A percentile compares a stretch with the other conserved stretches of the same genome.
Evolutionary conservation across 176 grass and related monocot genomes (phyloP).

Genomic region (Avena sativa): DNA sequence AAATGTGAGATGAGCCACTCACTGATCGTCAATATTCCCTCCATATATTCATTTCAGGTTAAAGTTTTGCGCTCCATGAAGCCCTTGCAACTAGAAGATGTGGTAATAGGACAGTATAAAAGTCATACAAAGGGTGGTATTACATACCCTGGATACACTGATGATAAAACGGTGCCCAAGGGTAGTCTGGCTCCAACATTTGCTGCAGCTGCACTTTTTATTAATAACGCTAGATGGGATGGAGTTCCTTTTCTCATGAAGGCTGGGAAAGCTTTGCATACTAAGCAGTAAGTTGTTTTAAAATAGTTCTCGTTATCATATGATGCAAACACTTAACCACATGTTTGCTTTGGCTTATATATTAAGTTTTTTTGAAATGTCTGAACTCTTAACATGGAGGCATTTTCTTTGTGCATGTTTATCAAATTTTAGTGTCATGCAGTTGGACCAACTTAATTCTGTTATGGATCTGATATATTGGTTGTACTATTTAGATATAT

Average conservation of each 20-base stretch:
- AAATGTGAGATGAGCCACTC: neutral
- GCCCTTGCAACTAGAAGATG: conserved; percentile 78
- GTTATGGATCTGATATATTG: neutral
- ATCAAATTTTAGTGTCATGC: neutral
- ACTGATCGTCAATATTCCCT: neutral
- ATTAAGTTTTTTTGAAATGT: neutral
- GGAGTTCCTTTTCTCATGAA: conserved; percentile 99
- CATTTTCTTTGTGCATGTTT: neutral
- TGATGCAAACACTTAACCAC: neutral
- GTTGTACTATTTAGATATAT: neutral
- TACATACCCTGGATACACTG: conserved; percentile 76
- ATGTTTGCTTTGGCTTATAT: neutral
- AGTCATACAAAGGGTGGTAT: conserved; percentile 74
- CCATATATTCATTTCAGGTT: conserved; percentile 58
- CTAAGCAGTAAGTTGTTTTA: conserved; percentile 59
- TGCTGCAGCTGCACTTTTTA: conserved; percentile 85
- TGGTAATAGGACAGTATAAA: conserved; percentile 86
- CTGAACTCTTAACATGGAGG: neutral
- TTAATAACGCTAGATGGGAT: conserved; percentile 96
- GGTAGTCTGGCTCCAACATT: conserved; percentile 87
- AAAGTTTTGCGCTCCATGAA: conserved; percentile 96
- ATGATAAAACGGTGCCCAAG: conserved; percentile 86
- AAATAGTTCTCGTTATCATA: conserved; percentile 19
- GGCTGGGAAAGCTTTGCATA: conserved; percentile 90
- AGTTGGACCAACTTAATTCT: neutral